These are phyloP conservation scores for Leptosphaerulina australis DNA, from an alignment of 2,329 filamentous ascomycete species.

Conservation along the genomic window DNA sequence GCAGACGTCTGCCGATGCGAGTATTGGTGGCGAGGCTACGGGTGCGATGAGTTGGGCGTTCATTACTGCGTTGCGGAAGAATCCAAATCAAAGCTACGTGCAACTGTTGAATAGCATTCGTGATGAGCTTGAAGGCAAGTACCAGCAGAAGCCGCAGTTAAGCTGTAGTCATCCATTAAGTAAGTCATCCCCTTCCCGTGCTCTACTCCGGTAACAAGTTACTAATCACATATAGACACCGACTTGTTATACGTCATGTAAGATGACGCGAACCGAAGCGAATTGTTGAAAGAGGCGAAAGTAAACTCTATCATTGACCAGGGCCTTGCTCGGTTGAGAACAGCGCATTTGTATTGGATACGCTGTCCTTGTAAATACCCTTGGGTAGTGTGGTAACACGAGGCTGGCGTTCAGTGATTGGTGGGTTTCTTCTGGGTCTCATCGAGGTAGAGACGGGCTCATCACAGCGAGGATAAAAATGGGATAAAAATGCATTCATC, in stretches of 20 bases:
- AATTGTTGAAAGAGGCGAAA: neutral
- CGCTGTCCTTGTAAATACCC: slow-evolving; percentile 5
- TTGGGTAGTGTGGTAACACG: slow-evolving; percentile 5
- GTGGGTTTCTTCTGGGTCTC: neutral
- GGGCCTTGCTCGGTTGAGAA: neutral
- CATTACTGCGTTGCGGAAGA: slow-evolving; percentile 86
- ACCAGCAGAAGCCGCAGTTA: slow-evolving; percentile 92
- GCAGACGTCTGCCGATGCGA: slow-evolving; percentile 94
- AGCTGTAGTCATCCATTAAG: slow-evolving; percentile 95
- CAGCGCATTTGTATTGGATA: neutral
- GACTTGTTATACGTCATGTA: slow-evolving; percentile 29
- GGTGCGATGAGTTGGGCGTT: slow-evolving; percentile 99
- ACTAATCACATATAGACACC: slow-evolving; percentile 19
- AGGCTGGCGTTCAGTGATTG: neutral
- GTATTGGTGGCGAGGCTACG: slow-evolving; percentile 85
- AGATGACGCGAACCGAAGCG: neutral
- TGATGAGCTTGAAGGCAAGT: slow-evolving; percentile 84
- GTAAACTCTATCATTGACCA: neutral
- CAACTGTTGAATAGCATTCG: slow-evolving; percentile 94
- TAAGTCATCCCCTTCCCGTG: slow-evolving; percentile 55
- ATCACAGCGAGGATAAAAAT: neutral
- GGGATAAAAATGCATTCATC: neutral
- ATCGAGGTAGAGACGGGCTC: neutral
- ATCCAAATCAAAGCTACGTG: slow-evolving; percentile 94
- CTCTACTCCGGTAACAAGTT: neutral